Evolutionary conservation across 2,329 filamentous ascomycete genomes (phyloP), one percentile per base, ranked within the genome.

Genomic region (Paecilomyces niveus): DNA sequence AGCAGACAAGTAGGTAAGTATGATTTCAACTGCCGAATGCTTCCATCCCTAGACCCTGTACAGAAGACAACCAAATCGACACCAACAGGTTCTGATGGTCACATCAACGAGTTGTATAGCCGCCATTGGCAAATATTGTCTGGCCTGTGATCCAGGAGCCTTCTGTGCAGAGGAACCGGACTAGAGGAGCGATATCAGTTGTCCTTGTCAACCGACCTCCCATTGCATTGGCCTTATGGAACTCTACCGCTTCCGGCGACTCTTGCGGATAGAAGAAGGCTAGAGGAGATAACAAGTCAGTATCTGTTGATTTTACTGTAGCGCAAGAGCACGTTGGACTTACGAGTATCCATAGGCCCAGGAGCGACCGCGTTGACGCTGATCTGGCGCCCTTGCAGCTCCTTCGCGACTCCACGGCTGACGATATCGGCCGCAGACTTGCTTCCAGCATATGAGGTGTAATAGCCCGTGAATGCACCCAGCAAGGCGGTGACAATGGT

Each of bases 351-450:
- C 3, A 81, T 85, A 0, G 82, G 83, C 0, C 81, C 82, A 0
- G 80, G 81, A 0, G 80, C 78, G 15, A 84, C 69, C 10, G 75
- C 76, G 62, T 84, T 83, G 29, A 83, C 80, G 21, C 67, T 75
- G 66, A 85, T 80, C 2, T 78, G 78, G 62, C 77, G 79, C 18
- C 69, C 61, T 6, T 78, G 80, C 22, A 85, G 76, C 55, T 85
- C 83, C 68, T 85, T 85, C 56, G 72, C 0, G 71, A 72, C 64
- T 72, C 76, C 67, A 72, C 82, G 77, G 2, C 79, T 81, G 72
- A 85, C 80, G 68, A 85, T 81, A 68, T 86, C 83, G 39, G 86
- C 78, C 2, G 83, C 81, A 33, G 83, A 83, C 65, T 87, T 86
- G 56, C 80, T 76, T 13, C 76, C 78, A 26, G 77, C 77, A 55